phyloP scores from a whole-genome alignment of 1,139 yeast species.

The Saccharomyces hybrid region DNA sequence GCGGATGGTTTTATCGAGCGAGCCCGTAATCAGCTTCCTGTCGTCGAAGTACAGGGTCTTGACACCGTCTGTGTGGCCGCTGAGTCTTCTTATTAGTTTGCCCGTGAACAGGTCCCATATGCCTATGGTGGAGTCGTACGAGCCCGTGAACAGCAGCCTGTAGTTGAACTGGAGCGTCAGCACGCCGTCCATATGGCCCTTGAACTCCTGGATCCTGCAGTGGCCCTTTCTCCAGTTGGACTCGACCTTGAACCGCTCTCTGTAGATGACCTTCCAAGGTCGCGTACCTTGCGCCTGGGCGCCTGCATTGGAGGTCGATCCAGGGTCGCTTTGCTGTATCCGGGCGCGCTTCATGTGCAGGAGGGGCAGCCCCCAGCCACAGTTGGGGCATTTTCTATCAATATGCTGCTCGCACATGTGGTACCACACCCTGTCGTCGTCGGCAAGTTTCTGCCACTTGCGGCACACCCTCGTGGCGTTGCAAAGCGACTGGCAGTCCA shows the following conservation, averaged over 20 bases:
- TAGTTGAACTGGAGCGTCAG: constrained; percentile 77
- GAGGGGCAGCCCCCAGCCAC: constrained; percentile 98
- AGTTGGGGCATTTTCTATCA: constrained; percentile 91
- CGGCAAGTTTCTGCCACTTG: constrained; percentile 82
- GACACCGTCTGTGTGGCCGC: constrained; percentile 83
- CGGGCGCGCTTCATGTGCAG: constrained; percentile 75
- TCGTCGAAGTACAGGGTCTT: constrained; percentile 78
- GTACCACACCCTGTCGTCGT: constrained; percentile 96
- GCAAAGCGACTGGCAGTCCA: constrained; percentile 87
- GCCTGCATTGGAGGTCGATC: not conserved
- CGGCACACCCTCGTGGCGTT: constrained; percentile 88
- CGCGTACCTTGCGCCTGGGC: not conserved
- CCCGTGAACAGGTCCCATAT: constrained; percentile 86
- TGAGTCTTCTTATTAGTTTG: constrained; percentile 62
- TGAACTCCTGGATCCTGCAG: constrained; percentile 55
- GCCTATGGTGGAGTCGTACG: constrained; percentile 80
- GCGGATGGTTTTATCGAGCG: constrained; percentile 82
- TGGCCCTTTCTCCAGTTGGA: constrained; percentile 89
- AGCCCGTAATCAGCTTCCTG: constrained; percentile 84
- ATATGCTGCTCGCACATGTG: constrained; percentile 98
- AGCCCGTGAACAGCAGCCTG: constrained; percentile 78
- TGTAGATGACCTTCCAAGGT: constrained; percentile 89
- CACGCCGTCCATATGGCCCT: constrained; percentile 84
- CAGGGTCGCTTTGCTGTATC: constrained; percentile 10
- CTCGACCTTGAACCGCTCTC: constrained; percentile 85